Conservation (phyloP, 2,329 filamentous ascomycete species). For the Aureobasidium namibiae region DNA sequence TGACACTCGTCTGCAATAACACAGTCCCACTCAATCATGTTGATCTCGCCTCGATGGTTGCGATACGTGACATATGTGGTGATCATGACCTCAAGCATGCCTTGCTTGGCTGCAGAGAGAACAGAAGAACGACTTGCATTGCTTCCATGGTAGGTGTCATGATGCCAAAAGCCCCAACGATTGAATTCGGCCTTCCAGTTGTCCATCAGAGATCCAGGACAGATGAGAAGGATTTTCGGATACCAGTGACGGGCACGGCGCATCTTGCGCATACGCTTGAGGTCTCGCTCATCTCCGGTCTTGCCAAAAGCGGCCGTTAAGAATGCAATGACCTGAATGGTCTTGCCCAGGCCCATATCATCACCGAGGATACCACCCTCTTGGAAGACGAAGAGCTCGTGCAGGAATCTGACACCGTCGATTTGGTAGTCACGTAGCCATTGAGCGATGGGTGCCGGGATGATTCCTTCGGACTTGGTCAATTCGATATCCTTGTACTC, state of each 20-base stretch:
- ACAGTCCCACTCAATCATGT: conserved; percentile 85
- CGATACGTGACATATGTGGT: conserved; percentile 88
- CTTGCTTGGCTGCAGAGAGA: conserved; percentile 55
- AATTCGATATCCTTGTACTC: conserved; percentile 69
- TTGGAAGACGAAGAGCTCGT: conserved; percentile 84
- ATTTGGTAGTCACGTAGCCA: conserved; percentile 91
- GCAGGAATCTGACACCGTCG: conserved; percentile 74
- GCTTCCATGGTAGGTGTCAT: conserved; percentile 70
- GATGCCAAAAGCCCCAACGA: conserved; percentile 94
- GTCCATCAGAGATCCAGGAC: conserved; percentile 75
- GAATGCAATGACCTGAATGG: conserved; percentile 90
- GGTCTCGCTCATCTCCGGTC: conserved; percentile 77
- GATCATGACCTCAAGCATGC: conserved; percentile 80
- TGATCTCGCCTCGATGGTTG: conserved; percentile 67
- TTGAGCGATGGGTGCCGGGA: conserved; percentile 83
- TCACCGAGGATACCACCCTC: conserved; percentile 86
- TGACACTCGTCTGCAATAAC: conserved; percentile 95
- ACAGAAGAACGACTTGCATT: conserved; percentile 48
- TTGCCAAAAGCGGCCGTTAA: conserved; percentile 89
- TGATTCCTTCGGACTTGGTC: conserved; percentile 65
- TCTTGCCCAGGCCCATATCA: conserved; percentile 97
- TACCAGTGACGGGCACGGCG: conserved; percentile 67
- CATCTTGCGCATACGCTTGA: conserved; percentile 80
- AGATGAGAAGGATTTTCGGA: conserved; percentile 74
- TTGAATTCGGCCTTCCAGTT: conserved; percentile 86